Base-by-base conservation (phyloP, 176 grass and related monocot species). In the Musa schizocarpa region DNA sequence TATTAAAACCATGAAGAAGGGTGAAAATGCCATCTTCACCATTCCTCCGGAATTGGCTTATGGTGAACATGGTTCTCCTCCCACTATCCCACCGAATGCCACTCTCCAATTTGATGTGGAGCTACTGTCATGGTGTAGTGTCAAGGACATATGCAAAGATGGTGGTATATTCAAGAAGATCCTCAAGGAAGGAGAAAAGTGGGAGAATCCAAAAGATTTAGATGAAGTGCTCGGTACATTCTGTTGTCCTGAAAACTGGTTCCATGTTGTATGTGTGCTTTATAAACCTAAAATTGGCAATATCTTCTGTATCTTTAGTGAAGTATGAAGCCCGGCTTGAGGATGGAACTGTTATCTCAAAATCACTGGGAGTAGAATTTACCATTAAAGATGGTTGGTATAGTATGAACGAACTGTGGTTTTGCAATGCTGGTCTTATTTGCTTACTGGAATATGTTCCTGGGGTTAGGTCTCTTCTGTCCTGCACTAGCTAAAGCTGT, bases 1-100 rank as follows among this genome's bases (percentile, higher is more conserved):
- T 23, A 99, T 99, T 62, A 92, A 92, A 64, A 99, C 88, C 51
- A 99, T 99, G 96, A 99, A 95, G 91, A 99, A 99, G 79, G 96
- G 91, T 1, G 96, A 99, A 74, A 95, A 92, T 84, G 83, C 96
- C 73, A 16, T 95, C 84, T 93, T 98, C 91, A 98, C 90, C 64
- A 98, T 98, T 74, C 94, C 94, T 69, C 67, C 94, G 25, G 94
- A 90, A 21, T 76, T 98, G 72, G 94, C 94, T 72, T 98, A 98
- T 74, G 94, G 94, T 21, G 90, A 84, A 83, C 80, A 90, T 54
- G 94, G 94, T 53, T 98, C 94, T 58, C 86, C 94, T 61, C 88
- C 94, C 52, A 88, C 79, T 29, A 98, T 98, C 61, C 94, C 94
- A 12, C 82, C 94, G 51, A 91, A 84, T 84, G 88, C 90, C 52